Conservation (phyloP, 2,329 filamentous ascomycete genomes). For the Aureobasidium zeae region DNA sequence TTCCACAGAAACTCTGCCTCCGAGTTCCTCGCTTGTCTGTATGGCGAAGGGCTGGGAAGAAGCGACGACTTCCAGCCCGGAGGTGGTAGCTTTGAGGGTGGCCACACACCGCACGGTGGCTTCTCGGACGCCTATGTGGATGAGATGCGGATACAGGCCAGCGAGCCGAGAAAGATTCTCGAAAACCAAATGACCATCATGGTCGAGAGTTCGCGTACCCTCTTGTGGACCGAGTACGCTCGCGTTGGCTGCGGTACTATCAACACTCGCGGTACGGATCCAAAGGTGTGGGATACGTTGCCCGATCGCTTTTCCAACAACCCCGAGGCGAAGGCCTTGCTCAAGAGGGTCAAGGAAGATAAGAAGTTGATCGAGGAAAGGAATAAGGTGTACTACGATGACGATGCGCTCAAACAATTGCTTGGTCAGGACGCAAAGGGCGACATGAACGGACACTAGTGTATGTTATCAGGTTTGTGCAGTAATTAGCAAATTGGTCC, state of each 20-base stretch:
- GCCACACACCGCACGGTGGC: conserved; percentile 32
- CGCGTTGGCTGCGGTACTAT: conserved; percentile 29
- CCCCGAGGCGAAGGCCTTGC: conserved; percentile 28
- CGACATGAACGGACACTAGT: not conserved
- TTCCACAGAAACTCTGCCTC: conserved; percentile 33
- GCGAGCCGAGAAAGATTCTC: conserved; percentile 36
- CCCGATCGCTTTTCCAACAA: conserved; percentile 32
- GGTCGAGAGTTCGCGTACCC: conserved; percentile 31
- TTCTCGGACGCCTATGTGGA: conserved; percentile 38
- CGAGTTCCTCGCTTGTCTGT: conserved; percentile 32
- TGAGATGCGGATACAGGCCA: conserved; percentile 38
- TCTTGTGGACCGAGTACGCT: conserved; percentile 33
- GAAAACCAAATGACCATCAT: conserved; percentile 33
- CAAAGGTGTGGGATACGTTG: conserved; percentile 31
- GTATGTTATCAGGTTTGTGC: not conserved
- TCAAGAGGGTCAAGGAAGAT: conserved; percentile 21
- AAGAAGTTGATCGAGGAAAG: conserved; percentile 19
- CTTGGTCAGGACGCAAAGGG: not conserved
- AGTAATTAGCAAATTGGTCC: not conserved
- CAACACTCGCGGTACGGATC: conserved; percentile 29
- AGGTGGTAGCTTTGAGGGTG: conserved; percentile 30
- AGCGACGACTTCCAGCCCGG: conserved; percentile 37
- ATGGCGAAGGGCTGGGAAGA: conserved; percentile 30
- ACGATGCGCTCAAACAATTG: conserved; percentile 16
- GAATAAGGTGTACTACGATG: conserved; percentile 18